Percentiles rank a stretch among this genome's conserved stretches.
phyloP scores from a whole-genome alignment of 345 rosid genomes.

The Clausena lansium region DNA sequence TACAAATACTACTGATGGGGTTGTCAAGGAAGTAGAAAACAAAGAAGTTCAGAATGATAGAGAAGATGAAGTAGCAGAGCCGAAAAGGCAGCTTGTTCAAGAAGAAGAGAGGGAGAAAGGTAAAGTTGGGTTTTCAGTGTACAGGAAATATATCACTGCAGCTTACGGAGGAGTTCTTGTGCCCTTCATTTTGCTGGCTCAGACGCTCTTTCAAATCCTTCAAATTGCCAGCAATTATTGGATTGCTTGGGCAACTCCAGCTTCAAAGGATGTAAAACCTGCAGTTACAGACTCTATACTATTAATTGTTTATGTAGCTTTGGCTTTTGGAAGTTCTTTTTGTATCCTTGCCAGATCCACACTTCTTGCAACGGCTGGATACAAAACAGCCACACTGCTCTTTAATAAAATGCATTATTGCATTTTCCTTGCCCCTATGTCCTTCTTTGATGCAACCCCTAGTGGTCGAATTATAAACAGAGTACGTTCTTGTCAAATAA shows the following conservation, averaged over 20 bases:
- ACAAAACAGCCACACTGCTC: slow-evolving; percentile 59
- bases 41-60: slow-evolving; percentile 29
- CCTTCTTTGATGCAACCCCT: slow-evolving; percentile 74
- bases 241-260: slow-evolving; percentile 78
- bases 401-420: slow-evolving; percentile 59
- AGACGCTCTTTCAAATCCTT: slow-evolving; percentile 50
- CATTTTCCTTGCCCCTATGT: slow-evolving; percentile 76
- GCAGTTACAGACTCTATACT: slow-evolving; percentile 35
- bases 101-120: slow-evolving; percentile 92
- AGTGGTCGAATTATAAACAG: slow-evolving; percentile 59
- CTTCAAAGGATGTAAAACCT: slow-evolving; percentile 48
- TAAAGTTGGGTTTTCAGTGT: slow-evolving; percentile 59
- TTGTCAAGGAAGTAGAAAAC: slow-evolving; percentile 22
- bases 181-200: slow-evolving; percentile 57
- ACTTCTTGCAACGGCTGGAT: slow-evolving; percentile 47
- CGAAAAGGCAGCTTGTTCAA: slow-evolving; percentile 67
- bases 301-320: slow-evolving; percentile 49
- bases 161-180: slow-evolving; percentile 65
- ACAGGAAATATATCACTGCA: slow-evolving; percentile 57
- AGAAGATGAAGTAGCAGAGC: slow-evolving; percentile 33
- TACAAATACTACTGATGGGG: not conserved
- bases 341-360: slow-evolving; percentile 46
- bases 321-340: slow-evolving; percentile 55
- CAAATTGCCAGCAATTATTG: slow-evolving; percentile 73
- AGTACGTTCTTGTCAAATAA: slow-evolving; percentile 23